Evolutionary conservation across 495 filamentous ascomycete genomes (phyloP).

Genomic region (Lophium mytilinum): DNA sequence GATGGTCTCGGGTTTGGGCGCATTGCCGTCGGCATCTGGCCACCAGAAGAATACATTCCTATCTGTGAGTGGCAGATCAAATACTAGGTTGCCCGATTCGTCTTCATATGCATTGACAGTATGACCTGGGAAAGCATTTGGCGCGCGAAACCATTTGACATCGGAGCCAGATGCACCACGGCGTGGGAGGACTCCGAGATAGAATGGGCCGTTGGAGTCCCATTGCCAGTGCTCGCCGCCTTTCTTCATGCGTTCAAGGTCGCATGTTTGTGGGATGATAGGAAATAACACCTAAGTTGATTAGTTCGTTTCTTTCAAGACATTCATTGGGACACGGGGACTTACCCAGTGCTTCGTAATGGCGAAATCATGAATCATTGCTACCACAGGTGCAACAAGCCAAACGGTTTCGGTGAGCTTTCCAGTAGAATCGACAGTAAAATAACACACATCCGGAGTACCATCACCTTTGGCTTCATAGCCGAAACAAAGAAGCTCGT

Average conservation of each 20-base stretch:
- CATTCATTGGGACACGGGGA: no score
- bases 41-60: background rate
- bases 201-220: slow-evolving; percentile 45
- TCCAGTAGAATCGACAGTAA: slow-evolving; percentile 39
- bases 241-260: slow-evolving; percentile 42
- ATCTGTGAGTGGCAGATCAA: background rate
- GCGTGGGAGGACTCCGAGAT: slow-evolving; percentile 44
- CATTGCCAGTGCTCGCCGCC: slow-evolving; percentile 51
- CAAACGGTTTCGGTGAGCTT: slow-evolving; percentile 39
- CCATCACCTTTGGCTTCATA: slow-evolving; percentile 46
- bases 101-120: slow-evolving; percentile 45
- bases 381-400: slow-evolving; percentile 45
- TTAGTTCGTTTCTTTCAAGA: no score
- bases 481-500: slow-evolving; percentile 40
- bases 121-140: slow-evolving; percentile 42
- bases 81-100: slow-evolving; percentile 1
- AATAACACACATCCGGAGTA: slow-evolving; percentile 42
- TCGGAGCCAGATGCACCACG: slow-evolving; percentile 31
- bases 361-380: slow-evolving; percentile 52
- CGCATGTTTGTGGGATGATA: slow-evolving; percentile 41
- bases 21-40: no score
- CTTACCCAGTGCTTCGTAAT: slow-evolving; percentile 44
- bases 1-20: no score
- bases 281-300: slow-evolving; percentile 35
- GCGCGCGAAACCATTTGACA: slow-evolving; percentile 30